phyloP scores from a whole-genome alignment of 331 rosid species.

The Ulmus americana region DNA sequence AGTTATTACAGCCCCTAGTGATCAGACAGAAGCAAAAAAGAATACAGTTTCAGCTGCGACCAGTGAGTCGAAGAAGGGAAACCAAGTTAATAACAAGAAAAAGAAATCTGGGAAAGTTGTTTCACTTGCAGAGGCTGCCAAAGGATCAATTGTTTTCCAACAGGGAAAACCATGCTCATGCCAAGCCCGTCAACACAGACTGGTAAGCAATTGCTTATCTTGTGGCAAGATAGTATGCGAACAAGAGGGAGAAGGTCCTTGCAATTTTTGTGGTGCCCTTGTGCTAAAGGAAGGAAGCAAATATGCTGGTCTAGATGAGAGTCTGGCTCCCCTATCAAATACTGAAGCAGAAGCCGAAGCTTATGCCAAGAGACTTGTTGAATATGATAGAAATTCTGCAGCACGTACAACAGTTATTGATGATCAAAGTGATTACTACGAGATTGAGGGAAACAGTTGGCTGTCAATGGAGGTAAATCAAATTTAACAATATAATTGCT shows the following conservation, averaged over 20 bases:
- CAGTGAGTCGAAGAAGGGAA: slow-evolving; percentile 47
- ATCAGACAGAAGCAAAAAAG: slow-evolving; percentile 40
- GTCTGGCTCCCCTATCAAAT: slow-evolving; percentile 54
- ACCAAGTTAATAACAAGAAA: slow-evolving; percentile 63
- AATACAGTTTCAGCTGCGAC: slow-evolving; percentile 20
- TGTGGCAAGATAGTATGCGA: slow-evolving; percentile 96
- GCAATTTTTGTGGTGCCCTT: slow-evolving; percentile 80
- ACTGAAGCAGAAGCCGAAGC: slow-evolving; percentile 85
- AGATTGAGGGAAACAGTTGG: slow-evolving; percentile 90
- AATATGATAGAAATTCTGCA: slow-evolving; percentile 80
- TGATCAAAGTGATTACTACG: slow-evolving; percentile 95
- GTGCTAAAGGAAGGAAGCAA: slow-evolving; percentile 81
- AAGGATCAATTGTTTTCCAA: slow-evolving; percentile 80
- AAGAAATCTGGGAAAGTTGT: slow-evolving; percentile 72
- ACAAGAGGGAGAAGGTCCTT: slow-evolving; percentile 98
- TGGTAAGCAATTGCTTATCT: slow-evolving; percentile 80
- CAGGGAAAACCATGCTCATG: slow-evolving; percentile 86
- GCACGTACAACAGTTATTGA: slow-evolving; percentile 90
- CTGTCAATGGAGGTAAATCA: slow-evolving; percentile 66
- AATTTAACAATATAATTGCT: slow-evolving; percentile 8
- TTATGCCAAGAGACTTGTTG: slow-evolving; percentile 85
- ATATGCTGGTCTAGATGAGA: slow-evolving; percentile 82
- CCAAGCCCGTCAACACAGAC: slow-evolving; percentile 74
- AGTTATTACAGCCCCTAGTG: slow-evolving; percentile 24
- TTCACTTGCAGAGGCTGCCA: slow-evolving; percentile 84